These are phyloP conservation scores for Nicotiana knightiana DNA, from an alignment of 257 asterid species.

Conservation along the genomic window DNA sequence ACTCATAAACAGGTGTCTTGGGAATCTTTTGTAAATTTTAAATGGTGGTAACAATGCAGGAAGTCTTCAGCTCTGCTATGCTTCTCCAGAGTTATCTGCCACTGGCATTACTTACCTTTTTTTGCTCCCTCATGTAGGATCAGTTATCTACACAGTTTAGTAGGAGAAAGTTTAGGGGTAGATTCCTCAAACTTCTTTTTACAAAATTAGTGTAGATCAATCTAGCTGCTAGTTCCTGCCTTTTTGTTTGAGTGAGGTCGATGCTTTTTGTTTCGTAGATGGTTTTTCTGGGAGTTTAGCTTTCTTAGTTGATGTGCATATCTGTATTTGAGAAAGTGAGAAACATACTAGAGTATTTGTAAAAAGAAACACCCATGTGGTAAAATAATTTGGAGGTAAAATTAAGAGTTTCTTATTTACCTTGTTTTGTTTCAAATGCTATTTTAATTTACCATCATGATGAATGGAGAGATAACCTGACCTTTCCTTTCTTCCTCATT, in stretches of 20 bases:
- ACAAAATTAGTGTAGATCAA: constrained; percentile 1
- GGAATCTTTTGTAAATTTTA: background rate
- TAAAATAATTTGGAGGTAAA: background rate
- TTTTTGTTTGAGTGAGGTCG: background rate
- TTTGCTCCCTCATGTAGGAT: background rate
- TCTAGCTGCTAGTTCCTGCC: constrained; percentile 3
- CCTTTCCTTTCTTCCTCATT: background rate
- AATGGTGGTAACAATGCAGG: background rate
- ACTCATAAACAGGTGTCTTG: constrained; percentile 24
- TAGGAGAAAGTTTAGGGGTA: background rate
- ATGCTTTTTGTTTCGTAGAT: background rate
- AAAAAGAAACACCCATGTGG: background rate
- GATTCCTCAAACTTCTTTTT: background rate
- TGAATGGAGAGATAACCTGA: background rate
- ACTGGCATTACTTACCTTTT: background rate
- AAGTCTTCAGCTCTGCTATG: background rate
- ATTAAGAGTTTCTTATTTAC: background rate
- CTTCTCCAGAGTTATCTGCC: background rate
- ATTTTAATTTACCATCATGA: background rate
- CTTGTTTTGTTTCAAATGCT: background rate
- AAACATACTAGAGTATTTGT: background rate
- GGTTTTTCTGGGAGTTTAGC: background rate
- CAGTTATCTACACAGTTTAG: constrained; percentile 2
- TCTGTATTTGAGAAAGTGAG: constrained; percentile 7
- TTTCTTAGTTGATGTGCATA: constrained; percentile 3